Evolutionary conservation across 192 early-diverging fungal genomes (phyloP).

Genomic region (Coemansia sp.): DNA sequence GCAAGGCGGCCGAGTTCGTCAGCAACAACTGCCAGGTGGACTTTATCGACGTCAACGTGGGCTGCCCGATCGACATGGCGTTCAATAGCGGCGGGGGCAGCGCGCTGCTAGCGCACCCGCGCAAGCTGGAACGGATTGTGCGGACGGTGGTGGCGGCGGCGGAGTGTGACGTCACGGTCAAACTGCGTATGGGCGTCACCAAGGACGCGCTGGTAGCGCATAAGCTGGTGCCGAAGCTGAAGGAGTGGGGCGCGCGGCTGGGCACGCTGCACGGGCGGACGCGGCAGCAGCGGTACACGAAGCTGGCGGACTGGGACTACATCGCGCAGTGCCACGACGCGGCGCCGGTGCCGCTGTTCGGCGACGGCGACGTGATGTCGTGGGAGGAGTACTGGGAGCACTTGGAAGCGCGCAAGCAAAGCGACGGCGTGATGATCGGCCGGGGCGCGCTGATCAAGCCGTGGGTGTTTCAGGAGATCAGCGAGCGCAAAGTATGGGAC

Average conservation of each 20-base stretch:
- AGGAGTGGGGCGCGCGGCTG: slow-evolving; percentile 59
- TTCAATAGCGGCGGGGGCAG: slow-evolving; percentile 79
- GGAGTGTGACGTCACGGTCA: slow-evolving; percentile 85
- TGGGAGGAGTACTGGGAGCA: slow-evolving; percentile 79
- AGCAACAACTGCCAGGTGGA: slow-evolving; percentile 69
- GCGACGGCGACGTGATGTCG: slow-evolving; percentile 82
- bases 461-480: slow-evolving; percentile 96
- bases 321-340: slow-evolving; percentile 61
- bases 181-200: slow-evolving; percentile 78
- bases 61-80: slow-evolving; percentile 91
- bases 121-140: slow-evolving; percentile 72
- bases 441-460: slow-evolving; percentile 94
- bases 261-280: slow-evolving; percentile 89
- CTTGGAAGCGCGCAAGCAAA: slow-evolving; percentile 55
- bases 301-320: slow-evolving; percentile 89
- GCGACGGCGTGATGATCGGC: slow-evolving; percentile 90
- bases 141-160: slow-evolving; percentile 67
- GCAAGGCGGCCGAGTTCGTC: slow-evolving; percentile 68
- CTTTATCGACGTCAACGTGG: slow-evolving; percentile 96
- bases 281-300: slow-evolving; percentile 88
- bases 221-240: slow-evolving; percentile 69
- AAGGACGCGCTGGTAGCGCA: slow-evolving; percentile 65
- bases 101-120: slow-evolving; percentile 68
- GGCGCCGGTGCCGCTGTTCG: slow-evolving; percentile 61
- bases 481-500: slow-evolving; percentile 82